Evolutionary conservation across 805 yeast genomes (phyloP), one percentile per base, ranked within the genome.

Genomic region (Teunomyces cretensis): DNA sequence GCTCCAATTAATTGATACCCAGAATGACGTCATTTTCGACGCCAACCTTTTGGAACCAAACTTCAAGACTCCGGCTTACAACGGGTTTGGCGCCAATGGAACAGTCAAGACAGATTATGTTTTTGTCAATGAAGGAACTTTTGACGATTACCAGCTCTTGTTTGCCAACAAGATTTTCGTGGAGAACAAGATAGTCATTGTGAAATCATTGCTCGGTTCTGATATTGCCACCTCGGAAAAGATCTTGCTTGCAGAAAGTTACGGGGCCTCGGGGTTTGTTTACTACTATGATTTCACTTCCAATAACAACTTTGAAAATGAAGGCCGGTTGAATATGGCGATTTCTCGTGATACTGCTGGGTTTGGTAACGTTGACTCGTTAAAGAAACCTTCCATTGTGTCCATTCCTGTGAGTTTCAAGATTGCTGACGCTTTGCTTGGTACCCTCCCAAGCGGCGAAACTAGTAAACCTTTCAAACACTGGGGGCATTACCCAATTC

Each of bases 401-500:
- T 47, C 63, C 1, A 44, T 66, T 7, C 73, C 73, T 2, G 47
- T 61, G 12, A 67, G 65, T 44, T 50, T 45, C 13, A 57, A 59
- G 31, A 43, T 63, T 1, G 50, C 66, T 4, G 41, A 39, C 4
- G 67, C 70, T 1, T 57, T 66, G 4, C 50, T 68, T 33, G 53
- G 55, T 8, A 55, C 65, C 7, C 50, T 65, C 13, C 9, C 33
- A 2, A 31, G 28, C 2, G 47, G 41, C 2, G 37, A 39, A 11
- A 45, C 39, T 16, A 15, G 38, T 9, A 42, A 33, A 1, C 38
- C 37, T 8, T 59, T 63, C 31, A 22, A 37, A 3, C 38, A 52
- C 11, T 65, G 70, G 70, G 55, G 54, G 7, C 61, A 49, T 45
- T 43, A 49, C 36, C 68, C 68, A 62, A 64, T 88, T 45, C 73